phyloP scores from a whole-genome alignment of 2,329 filamentous ascomycete genomes.

The Endoconidiophora laricicola region DNA sequence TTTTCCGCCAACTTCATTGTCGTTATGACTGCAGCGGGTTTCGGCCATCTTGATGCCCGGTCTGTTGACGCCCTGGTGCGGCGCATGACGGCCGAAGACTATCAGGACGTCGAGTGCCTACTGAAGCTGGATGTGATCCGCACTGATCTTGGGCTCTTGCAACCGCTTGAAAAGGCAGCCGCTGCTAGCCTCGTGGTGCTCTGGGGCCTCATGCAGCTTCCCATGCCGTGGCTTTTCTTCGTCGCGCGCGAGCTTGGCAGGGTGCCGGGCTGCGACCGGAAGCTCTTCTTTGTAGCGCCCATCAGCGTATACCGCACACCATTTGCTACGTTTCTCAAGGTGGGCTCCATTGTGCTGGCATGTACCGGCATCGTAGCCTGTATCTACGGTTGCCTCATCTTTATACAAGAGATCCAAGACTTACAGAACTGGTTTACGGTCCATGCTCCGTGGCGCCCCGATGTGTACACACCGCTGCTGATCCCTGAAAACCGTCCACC shows the following conservation, averaged over 20 bases:
- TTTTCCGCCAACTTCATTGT: conserved; percentile 2
- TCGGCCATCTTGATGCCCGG: not conserved
- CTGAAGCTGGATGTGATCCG: not conserved
- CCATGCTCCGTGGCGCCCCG: conserved; percentile 1
- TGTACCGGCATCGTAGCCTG: not conserved
- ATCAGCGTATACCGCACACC: not conserved
- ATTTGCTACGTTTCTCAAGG: not conserved
- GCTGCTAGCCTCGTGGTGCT: not conserved
- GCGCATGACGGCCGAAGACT: not conserved
- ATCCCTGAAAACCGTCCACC: conserved; percentile 4
- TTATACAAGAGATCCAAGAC: not conserved
- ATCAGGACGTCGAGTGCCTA: not conserved
- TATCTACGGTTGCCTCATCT: not conserved
- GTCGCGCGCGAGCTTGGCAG: not conserved
- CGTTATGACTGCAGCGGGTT: not conserved
- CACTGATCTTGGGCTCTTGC: not conserved
- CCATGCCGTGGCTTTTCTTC: not conserved
- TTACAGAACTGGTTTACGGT: conserved; percentile 4
- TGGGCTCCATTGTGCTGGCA: not conserved
- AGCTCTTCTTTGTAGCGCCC: not conserved
- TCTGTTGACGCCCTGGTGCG: conserved; percentile 2
- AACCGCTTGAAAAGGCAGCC: not conserved
- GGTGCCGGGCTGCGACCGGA: not conserved
- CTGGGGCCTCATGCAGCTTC: not conserved
- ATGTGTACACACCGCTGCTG: conserved; percentile 3